Base-by-base conservation (phyloP, 495 filamentous ascomycete species). In the Talaromyces ruber region DNA sequence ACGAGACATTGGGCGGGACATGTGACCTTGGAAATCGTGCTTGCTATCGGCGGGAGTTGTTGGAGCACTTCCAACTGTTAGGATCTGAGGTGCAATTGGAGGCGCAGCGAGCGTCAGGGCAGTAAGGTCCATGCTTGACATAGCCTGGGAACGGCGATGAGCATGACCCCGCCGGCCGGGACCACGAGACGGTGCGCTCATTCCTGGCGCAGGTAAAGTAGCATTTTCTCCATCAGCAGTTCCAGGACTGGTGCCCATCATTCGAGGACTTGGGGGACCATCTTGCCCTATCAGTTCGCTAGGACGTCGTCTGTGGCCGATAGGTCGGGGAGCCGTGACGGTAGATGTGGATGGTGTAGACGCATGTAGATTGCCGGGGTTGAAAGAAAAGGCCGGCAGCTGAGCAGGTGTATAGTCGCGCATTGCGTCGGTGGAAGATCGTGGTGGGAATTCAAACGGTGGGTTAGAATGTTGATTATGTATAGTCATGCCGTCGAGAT, bases 241-340 rank as follows among this genome's bases (percentile, higher is more conserved):
- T 11, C 81, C 84, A 5, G 88, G 88, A 61, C 82, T 88, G 9
- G 82, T 73, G 69, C 84, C 87, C 70, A 85, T 71, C 32, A 86
- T 68, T 3, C 78, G 80, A 37, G 84, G 79, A 45, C 82, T 79
- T 37, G 80, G 72, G 50, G 82, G 81, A 24, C 84, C 85, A 66
- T 89, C 89, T 25, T 84, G 87, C 26, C 89, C 90, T 51, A 93
- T 85, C 66, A 91, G 88, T 73, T 93, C 90, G 69, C 89, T 93
- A 6, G 81, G 86, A 50, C 87, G 86, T 63, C 91, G 81, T 59
- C 86, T 81, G 68, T 95, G 91, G 28, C 86, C 84, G 18, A 70
- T 76, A 2, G 82, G 66, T 59, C 65, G 76, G 68, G 69, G 68
- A 61, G 61, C 64, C 6, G 72, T 64, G 47, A 63, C 64, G 4